Conservation (phyloP, 208 protist species). For the Willaertia magna region DNA sequence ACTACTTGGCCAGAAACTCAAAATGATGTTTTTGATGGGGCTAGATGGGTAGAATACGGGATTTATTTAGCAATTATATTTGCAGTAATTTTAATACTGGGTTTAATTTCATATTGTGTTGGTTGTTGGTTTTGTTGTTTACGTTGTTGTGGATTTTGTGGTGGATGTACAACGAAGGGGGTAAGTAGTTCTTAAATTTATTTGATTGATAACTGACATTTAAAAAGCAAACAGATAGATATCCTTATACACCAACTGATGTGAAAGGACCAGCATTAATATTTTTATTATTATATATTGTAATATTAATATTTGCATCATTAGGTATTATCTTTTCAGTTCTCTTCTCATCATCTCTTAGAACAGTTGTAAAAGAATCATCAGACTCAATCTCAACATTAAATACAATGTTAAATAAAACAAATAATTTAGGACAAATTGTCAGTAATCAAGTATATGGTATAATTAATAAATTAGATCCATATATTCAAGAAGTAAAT, state of each 20-base stretch:
- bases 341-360: neutral
- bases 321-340: neutral
- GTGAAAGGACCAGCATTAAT: neutral
- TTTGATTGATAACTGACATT: neutral
- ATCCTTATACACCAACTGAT: neutral
- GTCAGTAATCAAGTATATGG: neutral
- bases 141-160: neutral
- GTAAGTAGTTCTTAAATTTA: neutral
- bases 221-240: neutral
- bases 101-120: neutral
- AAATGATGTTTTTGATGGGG: no score
- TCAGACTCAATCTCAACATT: neutral
- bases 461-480: neutral
- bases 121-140: neutral
- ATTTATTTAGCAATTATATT: neutral
- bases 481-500: neutral
- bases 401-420: neutral
- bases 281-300: neutral
- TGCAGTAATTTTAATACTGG: neutral
- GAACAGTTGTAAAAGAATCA: neutral
- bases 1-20: no score
- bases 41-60: neutral
- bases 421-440: neutral
- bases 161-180: neutral
- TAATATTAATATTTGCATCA: neutral